Base-by-base conservation (phyloP, 2,329 filamentous ascomycete species). In the Ascochyta rabiei region DNA sequence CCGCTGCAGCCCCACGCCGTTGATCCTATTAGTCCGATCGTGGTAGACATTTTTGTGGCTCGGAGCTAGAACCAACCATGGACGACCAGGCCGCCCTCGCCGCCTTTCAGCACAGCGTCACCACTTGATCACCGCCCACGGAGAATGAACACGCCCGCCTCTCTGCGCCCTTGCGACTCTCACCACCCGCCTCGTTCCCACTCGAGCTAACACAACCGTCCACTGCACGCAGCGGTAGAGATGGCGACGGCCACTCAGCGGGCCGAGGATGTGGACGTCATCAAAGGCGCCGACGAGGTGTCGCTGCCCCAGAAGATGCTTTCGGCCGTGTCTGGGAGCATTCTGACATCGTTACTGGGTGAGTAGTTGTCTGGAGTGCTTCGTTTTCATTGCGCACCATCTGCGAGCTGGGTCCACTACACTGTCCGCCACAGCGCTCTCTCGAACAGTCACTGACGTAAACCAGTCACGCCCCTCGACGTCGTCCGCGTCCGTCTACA, bases 401-500 rank as follows among this genome's bases (percentile, higher is more conserved):
- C 24, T 19, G 8, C 24, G 5, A 16, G 46, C 46, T 30, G 40
- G 47, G 52, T 33, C 48, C 40, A 49, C 10, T 49, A 53, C 41
- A 21, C 30, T 53, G 45, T 35, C 42, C 48, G 48, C 47, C 43
- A 13, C 16, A 19, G 18, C 37, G 26, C 31, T 19, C 12, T 31
- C 21, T 16, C 19, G 30, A 28, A 45, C 37, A 23, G 13, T 19
- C 18, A 57, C 61, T 67, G 34, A 67, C 51, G 37, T 41, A 30
- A 26, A 60, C 43, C 63, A 96, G 93, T 96, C 28, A 99, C 95
- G 5, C 95, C 95, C 41, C 87, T 99, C 47, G 95, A 99, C 72
- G 95, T 99, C 59, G 95, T 99, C 57, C 91, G 95, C 59, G 91
- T 99, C 41, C 91, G 95, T 59, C 82, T 96, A 48, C 95, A 99